Conservation (phyloP, 306 rosid genomes). For the Arachis stenosperma region DNA sequence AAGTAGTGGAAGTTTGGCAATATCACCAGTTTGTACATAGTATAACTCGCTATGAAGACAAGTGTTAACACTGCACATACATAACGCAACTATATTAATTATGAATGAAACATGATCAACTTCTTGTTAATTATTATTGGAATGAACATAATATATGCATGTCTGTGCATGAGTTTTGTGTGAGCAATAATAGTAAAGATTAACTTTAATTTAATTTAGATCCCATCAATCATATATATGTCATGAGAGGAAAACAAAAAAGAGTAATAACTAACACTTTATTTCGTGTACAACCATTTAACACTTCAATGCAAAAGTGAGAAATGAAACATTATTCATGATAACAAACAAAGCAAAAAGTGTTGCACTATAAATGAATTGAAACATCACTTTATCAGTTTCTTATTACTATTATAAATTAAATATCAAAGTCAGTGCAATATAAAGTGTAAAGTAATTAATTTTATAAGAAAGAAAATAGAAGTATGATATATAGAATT, state of each 20-base stretch:
- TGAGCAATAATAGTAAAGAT: neutral
- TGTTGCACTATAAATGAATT: too few relatives aligned
- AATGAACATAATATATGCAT: neutral
- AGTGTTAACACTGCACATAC: conserved; percentile 47
- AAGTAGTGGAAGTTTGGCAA: conserved; percentile 75
- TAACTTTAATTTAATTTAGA: neutral
- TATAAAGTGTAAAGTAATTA: too few relatives aligned
- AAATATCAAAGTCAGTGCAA: too few relatives aligned
- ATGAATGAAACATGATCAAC: neutral
- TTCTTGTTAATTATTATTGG: neutral
- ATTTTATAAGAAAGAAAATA: too few relatives aligned
- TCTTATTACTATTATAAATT: too few relatives aligned
- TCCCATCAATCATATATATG: neutral
- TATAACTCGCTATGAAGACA: conserved; percentile 39
- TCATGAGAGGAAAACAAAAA: neutral
- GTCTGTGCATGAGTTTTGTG: neutral
- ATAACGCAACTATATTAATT: too few relatives aligned
- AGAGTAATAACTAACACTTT: neutral
- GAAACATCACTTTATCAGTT: too few relatives aligned
- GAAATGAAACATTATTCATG: too few relatives aligned
- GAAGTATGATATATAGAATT: too few relatives aligned
- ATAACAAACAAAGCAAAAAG: too few relatives aligned
- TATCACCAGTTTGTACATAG: conserved; percentile 81
- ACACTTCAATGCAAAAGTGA: too few relatives aligned
- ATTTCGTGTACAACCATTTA: too few relatives aligned